Conservation (phyloP, 495 filamentous ascomycete species). For the Neurospora discreta region DNA sequence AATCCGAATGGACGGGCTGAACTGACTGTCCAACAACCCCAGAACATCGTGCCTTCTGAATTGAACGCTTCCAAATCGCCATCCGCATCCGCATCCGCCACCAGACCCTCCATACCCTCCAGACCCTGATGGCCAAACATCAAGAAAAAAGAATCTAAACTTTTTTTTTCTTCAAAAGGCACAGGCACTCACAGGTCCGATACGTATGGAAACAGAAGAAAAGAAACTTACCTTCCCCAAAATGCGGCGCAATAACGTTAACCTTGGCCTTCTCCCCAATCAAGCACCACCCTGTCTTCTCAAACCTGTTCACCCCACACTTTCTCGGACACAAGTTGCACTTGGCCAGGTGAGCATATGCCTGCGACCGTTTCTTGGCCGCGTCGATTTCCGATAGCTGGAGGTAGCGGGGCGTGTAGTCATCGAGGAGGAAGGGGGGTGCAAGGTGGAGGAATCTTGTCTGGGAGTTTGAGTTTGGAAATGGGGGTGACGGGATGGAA, state of each 20-base stretch:
- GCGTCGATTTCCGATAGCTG: slow-evolving; percentile 46
- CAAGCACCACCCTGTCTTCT: slow-evolving; percentile 60
- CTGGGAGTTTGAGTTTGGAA: not conserved
- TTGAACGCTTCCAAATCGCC: too few relatives aligned
- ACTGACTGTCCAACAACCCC: not conserved
- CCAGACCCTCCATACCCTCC: too few relatives aligned
- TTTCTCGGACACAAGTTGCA: slow-evolving; percentile 68
- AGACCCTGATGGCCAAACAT: too few relatives aligned
- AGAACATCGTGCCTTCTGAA: not conserved
- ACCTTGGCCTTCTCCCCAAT: slow-evolving; percentile 64
- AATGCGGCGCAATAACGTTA: slow-evolving; percentile 67
- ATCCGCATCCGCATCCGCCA: not conserved
- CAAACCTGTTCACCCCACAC: slow-evolving; percentile 63
- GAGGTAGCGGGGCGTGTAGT: slow-evolving; percentile 58
- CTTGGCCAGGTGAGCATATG: slow-evolving; percentile 56
- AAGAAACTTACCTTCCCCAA: slow-evolving; percentile 42
- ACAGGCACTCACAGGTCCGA: too few relatives aligned
- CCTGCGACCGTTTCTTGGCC: slow-evolving; percentile 51
- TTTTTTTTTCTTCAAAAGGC: too few relatives aligned
- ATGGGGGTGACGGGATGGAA: not conserved
- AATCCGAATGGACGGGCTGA: not conserved
- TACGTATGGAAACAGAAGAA: too few relatives aligned
- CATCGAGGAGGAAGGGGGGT: slow-evolving; percentile 63
- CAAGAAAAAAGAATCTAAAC: too few relatives aligned
- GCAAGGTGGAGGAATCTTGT: slow-evolving; percentile 50